A percentile compares a stretch with the other conserved stretches of the same genome.
Evolutionary conservation across 2,329 filamentous ascomycete genomes (phyloP).

Genomic region (Nemania sp.): DNA sequence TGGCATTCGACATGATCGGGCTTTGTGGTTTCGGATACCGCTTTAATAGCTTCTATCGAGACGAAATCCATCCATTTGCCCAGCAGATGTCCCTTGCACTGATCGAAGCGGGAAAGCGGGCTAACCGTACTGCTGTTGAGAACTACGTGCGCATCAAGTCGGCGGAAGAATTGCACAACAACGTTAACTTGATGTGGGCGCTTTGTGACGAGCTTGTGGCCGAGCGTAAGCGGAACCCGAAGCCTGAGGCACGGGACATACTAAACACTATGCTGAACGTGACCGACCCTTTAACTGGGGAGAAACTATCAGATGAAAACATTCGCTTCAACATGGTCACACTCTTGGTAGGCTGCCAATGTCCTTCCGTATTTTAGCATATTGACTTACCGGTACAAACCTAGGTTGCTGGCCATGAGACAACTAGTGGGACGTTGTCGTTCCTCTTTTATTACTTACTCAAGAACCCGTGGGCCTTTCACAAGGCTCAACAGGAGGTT

Average conservation of each 20-base stretch:
- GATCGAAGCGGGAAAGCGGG: constrained; percentile 32
- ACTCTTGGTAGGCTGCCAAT: constrained; percentile 31
- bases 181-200: constrained; percentile 33
- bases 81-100: constrained; percentile 25
- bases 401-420: constrained; percentile 61
- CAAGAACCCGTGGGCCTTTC: constrained; percentile 61
- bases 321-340: constrained; percentile 38
- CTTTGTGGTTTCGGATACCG: constrained; percentile 33
- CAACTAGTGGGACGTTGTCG: constrained; percentile 63
- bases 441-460: constrained; percentile 63
- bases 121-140: constrained; percentile 28
- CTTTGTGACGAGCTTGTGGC: constrained; percentile 35
- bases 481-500: constrained; percentile 64
- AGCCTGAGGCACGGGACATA: constrained; percentile 31
- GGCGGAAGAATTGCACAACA: constrained; percentile 27
- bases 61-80: constrained; percentile 36
- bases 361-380: background rate
- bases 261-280: constrained; percentile 33
- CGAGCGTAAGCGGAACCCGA: constrained; percentile 33
- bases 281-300: constrained; percentile 31
- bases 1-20: constrained; percentile 36
- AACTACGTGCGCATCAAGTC: constrained; percentile 22
- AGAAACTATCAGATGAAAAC: constrained; percentile 31
- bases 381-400: background rate
- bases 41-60: constrained; percentile 37